Evolutionary conservation across 257 asterid species (phyloP), one percentile per base, ranked within the genome.

Genomic region (Ilex asprella): DNA sequence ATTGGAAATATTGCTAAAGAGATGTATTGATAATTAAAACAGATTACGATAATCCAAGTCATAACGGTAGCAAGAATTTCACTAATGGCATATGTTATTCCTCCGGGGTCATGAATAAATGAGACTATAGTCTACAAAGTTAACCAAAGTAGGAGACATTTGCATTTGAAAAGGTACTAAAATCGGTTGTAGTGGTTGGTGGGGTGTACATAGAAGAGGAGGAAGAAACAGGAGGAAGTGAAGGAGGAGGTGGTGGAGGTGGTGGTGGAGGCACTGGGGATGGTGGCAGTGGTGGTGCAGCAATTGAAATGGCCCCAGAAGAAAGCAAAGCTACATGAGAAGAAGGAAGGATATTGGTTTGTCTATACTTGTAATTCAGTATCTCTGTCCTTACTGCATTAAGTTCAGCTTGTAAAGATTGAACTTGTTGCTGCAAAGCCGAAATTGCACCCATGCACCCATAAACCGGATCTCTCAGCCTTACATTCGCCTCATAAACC

Each of bases 361-460:
- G 84, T 10, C 78, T 75, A 66, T 50, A 79, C 61, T 85, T 82
- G 86, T 76, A 81, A 55, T 78, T 81, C 30, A 89, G 31, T 50
- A 89, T 81, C 76, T 86, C 89, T 32, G 80, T 71, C 59, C 75
- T 81, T 7, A 83, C 79, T 16, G 83, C 81, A 61, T 69, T 79
- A 8, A 89, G 62, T 55, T 86, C 84, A 0, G 82, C 83, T 71
- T 87, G 91, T 47, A 86, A 41, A 16, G 80, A 27, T 58, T 84
- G 85, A 11, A 89, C 79, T 55, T 89, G 80, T 30, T 86, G 91
- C 58, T 90, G 96, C 64, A 90, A 72, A 12, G 84, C 67, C 15
- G 96, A 82, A 47, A 90, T 82, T 0, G 87, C 81, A 32, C 97
- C 97, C 90, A 90, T 80, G 95, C 96, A 87, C 12, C 96, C 97